Conservation (phyloP, 805 yeast genomes). For the Metschnikowia kofuensis region DNA sequence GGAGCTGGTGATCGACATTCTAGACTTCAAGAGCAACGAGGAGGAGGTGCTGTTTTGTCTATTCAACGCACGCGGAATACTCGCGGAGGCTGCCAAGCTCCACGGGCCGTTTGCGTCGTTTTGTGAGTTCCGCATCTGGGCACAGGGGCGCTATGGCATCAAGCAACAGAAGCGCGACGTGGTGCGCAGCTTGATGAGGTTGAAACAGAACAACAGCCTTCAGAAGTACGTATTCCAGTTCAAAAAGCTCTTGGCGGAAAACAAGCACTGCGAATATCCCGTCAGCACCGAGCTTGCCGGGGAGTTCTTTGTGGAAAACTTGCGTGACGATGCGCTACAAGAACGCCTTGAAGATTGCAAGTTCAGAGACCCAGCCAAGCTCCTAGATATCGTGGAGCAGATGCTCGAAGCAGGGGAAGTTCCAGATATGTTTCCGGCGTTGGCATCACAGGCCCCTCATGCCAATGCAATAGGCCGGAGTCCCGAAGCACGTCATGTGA, state of each 20-base stretch:
- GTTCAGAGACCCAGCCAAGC: neutral
- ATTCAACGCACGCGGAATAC: slow-evolving; percentile 4
- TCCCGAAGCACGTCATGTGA: neutral
- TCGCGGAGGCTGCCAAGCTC: neutral
- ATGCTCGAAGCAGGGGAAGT: slow-evolving; percentile 4
- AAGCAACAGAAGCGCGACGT: slow-evolving; percentile 3
- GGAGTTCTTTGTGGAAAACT: slow-evolving; percentile 4
- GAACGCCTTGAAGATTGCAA: neutral
- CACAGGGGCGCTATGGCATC: neutral
- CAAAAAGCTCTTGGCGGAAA: slow-evolving; percentile 1
- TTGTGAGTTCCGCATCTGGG: neutral
- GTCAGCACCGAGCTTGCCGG: slow-evolving; percentile 3
- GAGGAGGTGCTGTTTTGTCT: slow-evolving; percentile 4
- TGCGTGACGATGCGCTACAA: slow-evolving; percentile 1
- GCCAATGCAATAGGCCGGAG: neutral
- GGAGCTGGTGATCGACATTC: neutral
- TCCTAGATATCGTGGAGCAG: neutral
- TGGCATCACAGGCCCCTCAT: neutral
- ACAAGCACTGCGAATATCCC: slow-evolving; percentile 1
- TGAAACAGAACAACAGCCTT: neutral
- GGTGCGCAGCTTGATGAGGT: neutral
- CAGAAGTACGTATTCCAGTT: slow-evolving; percentile 2
- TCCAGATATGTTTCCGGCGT: neutral
- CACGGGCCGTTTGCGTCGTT: slow-evolving; percentile 2
- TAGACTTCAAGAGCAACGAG: slow-evolving; percentile 4